These are phyloP conservation scores for Russula sp. DNA, from an alignment of 768 basidiomycete species.

Conservation along the genomic window DNA sequence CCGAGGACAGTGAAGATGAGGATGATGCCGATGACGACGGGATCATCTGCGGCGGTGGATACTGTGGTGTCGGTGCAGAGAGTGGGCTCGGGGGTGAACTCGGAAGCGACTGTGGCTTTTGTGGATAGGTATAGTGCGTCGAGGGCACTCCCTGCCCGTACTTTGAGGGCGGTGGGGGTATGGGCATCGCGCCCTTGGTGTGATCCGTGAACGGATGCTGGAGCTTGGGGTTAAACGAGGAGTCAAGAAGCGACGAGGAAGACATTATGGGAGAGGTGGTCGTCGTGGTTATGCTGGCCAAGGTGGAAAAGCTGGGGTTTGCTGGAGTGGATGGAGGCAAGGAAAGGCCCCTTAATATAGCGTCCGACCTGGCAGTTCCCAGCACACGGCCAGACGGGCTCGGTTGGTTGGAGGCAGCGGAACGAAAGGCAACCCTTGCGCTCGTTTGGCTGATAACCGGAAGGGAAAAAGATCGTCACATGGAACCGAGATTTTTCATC, in stretches of 20 bases:
- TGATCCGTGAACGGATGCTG: constrained; percentile 50
- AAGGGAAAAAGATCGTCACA: constrained; percentile 14
- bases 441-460: not conserved
- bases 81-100: constrained; percentile 10
- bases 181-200: constrained; percentile 29
- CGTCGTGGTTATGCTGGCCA: not conserved
- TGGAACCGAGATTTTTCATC: not conserved
- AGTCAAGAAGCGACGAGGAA: constrained; percentile 26
- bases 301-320: constrained; percentile 3
- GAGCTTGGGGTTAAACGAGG: constrained; percentile 51
- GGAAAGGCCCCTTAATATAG: constrained; percentile 13
- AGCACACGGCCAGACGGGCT: not conserved
- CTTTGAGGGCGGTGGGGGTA: constrained; percentile 40
- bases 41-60: not conserved
- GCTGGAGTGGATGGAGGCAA: constrained; percentile 1
- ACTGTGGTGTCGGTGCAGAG: constrained; percentile 8
- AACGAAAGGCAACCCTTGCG: constrained; percentile 10
- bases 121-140: constrained; percentile 20
- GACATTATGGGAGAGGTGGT: constrained; percentile 22
- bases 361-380: not conserved
- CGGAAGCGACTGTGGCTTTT: constrained; percentile 18
- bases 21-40: constrained; percentile 5
- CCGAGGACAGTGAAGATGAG: constrained; percentile 7
- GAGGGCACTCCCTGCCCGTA: constrained; percentile 40
- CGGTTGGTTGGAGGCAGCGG: not conserved